Conservation (phyloP, 306 rosid species). For the Begonia fuchsioides region DNA sequence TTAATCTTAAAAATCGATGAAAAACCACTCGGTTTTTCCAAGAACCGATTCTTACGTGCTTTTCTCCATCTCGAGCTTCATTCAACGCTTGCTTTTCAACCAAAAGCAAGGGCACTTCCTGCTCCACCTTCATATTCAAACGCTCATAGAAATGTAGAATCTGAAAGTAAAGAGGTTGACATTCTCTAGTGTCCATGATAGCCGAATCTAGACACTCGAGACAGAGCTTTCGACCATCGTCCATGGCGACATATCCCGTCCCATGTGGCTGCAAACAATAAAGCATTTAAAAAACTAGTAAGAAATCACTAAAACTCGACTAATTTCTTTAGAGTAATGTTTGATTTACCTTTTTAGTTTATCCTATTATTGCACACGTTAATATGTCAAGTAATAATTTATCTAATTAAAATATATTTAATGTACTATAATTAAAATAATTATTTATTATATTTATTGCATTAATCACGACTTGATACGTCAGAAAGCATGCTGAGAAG, state of each 20-base stretch:
- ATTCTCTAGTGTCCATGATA: slow-evolving; percentile 71
- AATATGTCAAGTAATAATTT: too few species aligned
- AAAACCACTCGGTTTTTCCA: slow-evolving; percentile 14
- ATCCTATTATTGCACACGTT: too few species aligned
- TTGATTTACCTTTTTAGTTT: too few species aligned
- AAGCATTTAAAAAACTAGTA: slow-evolving; percentile 8
- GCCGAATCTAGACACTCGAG: slow-evolving; percentile 89
- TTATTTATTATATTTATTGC: too few species aligned
- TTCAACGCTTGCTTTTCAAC: slow-evolving; percentile 95
- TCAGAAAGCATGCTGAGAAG: too few species aligned
- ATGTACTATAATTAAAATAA: too few species aligned
- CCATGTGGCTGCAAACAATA: slow-evolving; percentile 49
- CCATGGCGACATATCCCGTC: slow-evolving; percentile 46
- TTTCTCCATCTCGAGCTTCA: slow-evolving; percentile 97
- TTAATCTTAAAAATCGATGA: slow-evolving; percentile 5
- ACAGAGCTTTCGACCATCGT: slow-evolving; percentile 93
- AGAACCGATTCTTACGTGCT: slow-evolving; percentile 46
- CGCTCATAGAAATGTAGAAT: slow-evolving; percentile 76
- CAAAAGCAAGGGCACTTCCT: slow-evolving; percentile 83
- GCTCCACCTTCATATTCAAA: slow-evolving; percentile 77
- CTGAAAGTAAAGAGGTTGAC: slow-evolving; percentile 77
- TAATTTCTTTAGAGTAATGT: too few species aligned
- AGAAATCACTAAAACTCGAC: neutral
- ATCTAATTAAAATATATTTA: too few species aligned
- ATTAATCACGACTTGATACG: too few species aligned